Conservation (phyloP, 2,329 filamentous ascomycete species). For the Aspergillus sp. region DNA sequence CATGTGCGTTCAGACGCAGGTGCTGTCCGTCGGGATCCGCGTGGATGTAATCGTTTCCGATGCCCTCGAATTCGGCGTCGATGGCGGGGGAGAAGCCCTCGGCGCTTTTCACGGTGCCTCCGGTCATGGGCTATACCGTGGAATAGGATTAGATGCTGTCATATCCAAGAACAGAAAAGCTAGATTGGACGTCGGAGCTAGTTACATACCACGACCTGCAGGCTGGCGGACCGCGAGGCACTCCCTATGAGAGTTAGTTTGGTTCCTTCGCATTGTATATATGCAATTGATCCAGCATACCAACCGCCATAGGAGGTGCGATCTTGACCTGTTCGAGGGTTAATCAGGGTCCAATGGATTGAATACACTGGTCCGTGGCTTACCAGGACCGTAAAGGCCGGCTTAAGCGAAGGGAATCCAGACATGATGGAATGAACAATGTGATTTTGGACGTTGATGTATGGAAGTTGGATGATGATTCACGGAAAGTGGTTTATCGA, state of each 20-base stretch:
- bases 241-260: slow-evolving; percentile 27
- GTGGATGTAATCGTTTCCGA: slow-evolving; percentile 44
- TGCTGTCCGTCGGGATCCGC: slow-evolving; percentile 38
- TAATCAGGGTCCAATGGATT: background rate
- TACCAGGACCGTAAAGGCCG: slow-evolving; percentile 41
- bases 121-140: slow-evolving; percentile 34
- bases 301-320: slow-evolving; percentile 27
- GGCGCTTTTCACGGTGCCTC: slow-evolving; percentile 35
- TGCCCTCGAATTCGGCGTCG: slow-evolving; percentile 36
- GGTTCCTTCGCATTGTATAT: background rate
- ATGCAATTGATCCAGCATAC: slow-evolving; percentile 20
- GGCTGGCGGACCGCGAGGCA: slow-evolving; percentile 30
- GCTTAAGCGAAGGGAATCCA: slow-evolving; percentile 37
- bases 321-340: slow-evolving; percentile 27
- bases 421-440: slow-evolving; percentile 25
- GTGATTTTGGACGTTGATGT: too few species aligned
- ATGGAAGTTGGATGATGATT: too few species aligned
- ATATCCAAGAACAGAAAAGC: background rate
- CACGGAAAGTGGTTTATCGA: too few species aligned
- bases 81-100: slow-evolving; percentile 33
- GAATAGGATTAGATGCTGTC: background rate
- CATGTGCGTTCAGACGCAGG: slow-evolving; percentile 41
- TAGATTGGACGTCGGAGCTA: too few species aligned
- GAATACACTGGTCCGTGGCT: background rate
- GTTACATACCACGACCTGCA: slow-evolving; percentile 37